phyloP scores from a whole-genome alignment of 2,329 filamentous ascomycete species.

The Neofusicoccum cordaticola region DNA sequence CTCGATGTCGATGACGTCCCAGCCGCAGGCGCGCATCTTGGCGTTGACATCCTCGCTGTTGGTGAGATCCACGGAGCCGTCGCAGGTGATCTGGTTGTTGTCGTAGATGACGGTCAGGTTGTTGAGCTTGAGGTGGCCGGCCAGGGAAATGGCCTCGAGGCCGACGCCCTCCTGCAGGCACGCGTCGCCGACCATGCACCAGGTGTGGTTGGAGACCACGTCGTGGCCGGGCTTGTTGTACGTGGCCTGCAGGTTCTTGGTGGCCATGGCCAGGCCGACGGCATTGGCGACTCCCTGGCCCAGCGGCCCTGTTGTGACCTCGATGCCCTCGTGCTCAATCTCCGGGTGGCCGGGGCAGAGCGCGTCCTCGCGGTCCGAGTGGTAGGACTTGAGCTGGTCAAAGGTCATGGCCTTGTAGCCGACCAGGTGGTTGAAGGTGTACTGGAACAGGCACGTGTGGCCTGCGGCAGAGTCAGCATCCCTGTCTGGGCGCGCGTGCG shows the following conservation, averaged over 20 bases:
- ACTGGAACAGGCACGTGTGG: conserved; percentile 56
- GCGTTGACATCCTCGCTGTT: conserved; percentile 57
- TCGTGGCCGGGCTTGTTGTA: conserved; percentile 53
- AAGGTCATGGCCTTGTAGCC: conserved; percentile 57
- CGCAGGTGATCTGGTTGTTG: conserved; percentile 61
- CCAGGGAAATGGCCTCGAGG: conserved; percentile 56
- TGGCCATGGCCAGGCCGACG: conserved; percentile 58
- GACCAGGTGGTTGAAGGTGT: conserved; percentile 52
- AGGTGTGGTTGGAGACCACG: conserved; percentile 52
- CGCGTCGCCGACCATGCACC: conserved; percentile 58
- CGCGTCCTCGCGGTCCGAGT: conserved; percentile 47
- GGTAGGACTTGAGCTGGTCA: conserved; percentile 57
- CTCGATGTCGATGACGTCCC: conserved; percentile 54
- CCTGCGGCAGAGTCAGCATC: conserved; percentile 26
- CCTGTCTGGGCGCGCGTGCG: not conserved
- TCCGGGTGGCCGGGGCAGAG: conserved; percentile 58
- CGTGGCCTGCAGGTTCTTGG: conserved; percentile 54
- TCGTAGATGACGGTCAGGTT: conserved; percentile 60
- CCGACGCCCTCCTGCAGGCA: conserved; percentile 59
- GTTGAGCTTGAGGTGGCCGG: conserved; percentile 55
- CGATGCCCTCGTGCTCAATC: conserved; percentile 57
- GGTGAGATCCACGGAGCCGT: conserved; percentile 54
- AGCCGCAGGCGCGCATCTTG: conserved; percentile 58
- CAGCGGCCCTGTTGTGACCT: conserved; percentile 59
- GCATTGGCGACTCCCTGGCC: conserved; percentile 62